Base-by-base conservation (phyloP, 257 asterid genomes). In the Salvia rosmarinus region DNA sequence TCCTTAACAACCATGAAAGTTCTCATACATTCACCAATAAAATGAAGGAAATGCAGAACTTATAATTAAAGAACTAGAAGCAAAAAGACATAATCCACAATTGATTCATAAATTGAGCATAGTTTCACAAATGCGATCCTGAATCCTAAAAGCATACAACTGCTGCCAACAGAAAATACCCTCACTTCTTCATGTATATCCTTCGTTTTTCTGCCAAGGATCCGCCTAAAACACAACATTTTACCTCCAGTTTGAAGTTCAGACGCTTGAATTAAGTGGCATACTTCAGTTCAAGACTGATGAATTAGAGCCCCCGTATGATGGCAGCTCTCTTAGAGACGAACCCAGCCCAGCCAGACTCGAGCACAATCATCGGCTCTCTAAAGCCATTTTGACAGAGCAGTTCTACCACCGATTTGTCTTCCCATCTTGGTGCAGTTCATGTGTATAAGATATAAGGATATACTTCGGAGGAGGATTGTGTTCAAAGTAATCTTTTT, bases 351-450 rank as follows among this genome's bases (percentile, higher is more conserved):
- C 60, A 19, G 32, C 30, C 20, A 8, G 37, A 60, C 42, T 60
- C 49, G 3, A 60, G 56, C 56, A 23, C 56, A 44, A 32, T 11
- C 55, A 40, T 40, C 50, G 9, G 17, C 39, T 34, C 64, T 5
- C 10, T 21, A 65, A 42, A 11, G 37, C 35, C 28, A 28, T 42
- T 4, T 2, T 21, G 13, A 32, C 19, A 52, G 1, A 42, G 13
- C 35, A 32, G 32, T 37, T 13, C 52, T 21, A 52, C 17, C 19
- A 49, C 43, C 10, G 37, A 32, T 35, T 23, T n/a, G 66, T 25
- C 59, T 58, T 43, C 28, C 67, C 75, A 37, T 14, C 12, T 28
- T 56, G 51, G 19, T 50, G 3, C 30, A 44, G 13, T 19, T 64
- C 35, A 16, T 6, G 58, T 0, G 57, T 25, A 25, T 25, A 25